Evolutionary conservation across 768 basidiomycete genomes (phyloP).

Genomic region (Termitomyces sp.): DNA sequence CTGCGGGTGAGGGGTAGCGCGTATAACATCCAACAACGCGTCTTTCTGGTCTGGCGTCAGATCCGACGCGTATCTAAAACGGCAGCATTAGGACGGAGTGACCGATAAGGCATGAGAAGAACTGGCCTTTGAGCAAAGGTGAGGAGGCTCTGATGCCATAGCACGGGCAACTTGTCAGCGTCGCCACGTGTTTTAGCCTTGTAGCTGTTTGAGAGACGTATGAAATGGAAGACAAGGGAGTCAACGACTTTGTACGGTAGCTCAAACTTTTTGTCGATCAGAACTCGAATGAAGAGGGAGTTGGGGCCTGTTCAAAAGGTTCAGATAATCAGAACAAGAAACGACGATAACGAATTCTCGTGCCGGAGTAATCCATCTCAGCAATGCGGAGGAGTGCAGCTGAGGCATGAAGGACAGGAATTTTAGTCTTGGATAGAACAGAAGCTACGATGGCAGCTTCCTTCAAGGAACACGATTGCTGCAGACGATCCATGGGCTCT

Average conservation of each 20-base stretch:
- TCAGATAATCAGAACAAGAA: neutral
- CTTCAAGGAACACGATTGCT: slow-evolving; percentile 81
- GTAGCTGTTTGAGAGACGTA: slow-evolving; percentile 89
- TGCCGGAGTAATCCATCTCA: slow-evolving; percentile 94
- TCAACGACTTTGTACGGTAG: slow-evolving; percentile 98
- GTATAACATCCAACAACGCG: slow-evolving; percentile 88
- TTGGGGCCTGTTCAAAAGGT: slow-evolving; percentile 60
- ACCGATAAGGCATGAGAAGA: slow-evolving; percentile 4
- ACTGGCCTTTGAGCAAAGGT: slow-evolving; percentile 87
- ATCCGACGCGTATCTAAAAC: slow-evolving; percentile 83
- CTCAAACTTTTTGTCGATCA: slow-evolving; percentile 97
- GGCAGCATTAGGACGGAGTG: neutral
- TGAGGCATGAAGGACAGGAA: slow-evolving; percentile 95
- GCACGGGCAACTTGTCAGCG: slow-evolving; percentile 81
- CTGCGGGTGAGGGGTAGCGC: slow-evolving; percentile 79
- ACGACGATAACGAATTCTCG: neutral
- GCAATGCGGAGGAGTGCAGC: slow-evolving; percentile 91
- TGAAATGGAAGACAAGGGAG: slow-evolving; percentile 96
- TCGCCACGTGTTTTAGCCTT: slow-evolving; percentile 68
- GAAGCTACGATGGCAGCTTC: slow-evolving; percentile 95
- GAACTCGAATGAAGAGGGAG: slow-evolving; percentile 93
- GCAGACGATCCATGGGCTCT: slow-evolving; percentile 1
- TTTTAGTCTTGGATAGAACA: slow-evolving; percentile 82
- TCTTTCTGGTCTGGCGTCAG: slow-evolving; percentile 97
- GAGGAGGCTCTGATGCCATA: slow-evolving; percentile 97